Base-by-base conservation (phyloP, 1,284 basidiomycete genomes). In the Tremellales sp. region DNA sequence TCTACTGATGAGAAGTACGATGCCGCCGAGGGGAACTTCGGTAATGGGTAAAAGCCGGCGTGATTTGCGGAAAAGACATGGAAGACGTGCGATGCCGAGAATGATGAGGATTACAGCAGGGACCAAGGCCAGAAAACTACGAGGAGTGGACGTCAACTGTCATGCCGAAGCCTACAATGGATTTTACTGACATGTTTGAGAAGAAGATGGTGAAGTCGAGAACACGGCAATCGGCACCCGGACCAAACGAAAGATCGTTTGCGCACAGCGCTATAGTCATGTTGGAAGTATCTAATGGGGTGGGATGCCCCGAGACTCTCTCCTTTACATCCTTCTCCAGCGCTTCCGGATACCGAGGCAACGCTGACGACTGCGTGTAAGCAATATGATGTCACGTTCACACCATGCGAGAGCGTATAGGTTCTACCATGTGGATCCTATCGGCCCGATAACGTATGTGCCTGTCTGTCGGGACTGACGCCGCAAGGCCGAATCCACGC, bases 161-260 rank as follows among this genome's bases (percentile, higher is more conserved):
- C 14, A 16, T 2, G 18, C n/a, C n/a, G n/a, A 16, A 31, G 40
- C 6, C 12, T 22, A 13, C 18, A 3, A 21, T 25, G 16, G 13
- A 22, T 13, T 13, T n/a, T n/a, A 40, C 54, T 44, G n/a, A 57
- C 55, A 57, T 31, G 41, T 54, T 50, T 14, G 52, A 51, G 45
- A 57, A 57, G 7, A 36, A 31, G 2, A 57, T 10, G 4, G 55
- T 57, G 31, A 57, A 57, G 42, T 57, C 55, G 9, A 57, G 39
- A 3, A 16, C 38, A 6, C 55, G 52, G 37, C 52, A 54, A 24
- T 26, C 28, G 8, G 49, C 45, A 4, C 44, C 50, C 13, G 52
- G 55, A 1, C 55, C 55, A 26, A 57, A 49, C 10, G 29, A 16
- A 26, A 34, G 48, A 38, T 57, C 55, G 32, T 57, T 48, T 5